phyloP scores from a whole-genome alignment of 345 rosid genomes.

The Salix arbutifolia region DNA sequence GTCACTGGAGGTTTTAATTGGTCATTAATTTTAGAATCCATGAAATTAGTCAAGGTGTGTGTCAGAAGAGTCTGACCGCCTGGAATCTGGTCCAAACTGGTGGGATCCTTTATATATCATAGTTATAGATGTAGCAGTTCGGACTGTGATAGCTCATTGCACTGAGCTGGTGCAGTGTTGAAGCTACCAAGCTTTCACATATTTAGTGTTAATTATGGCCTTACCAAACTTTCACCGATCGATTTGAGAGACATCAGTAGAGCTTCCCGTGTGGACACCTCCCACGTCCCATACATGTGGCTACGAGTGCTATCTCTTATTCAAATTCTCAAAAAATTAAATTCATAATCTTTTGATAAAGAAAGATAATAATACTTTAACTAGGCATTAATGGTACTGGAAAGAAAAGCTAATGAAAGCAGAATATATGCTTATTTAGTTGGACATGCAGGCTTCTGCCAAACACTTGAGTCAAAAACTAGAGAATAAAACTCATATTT shows the following conservation, averaged over 20 bases:
- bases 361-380: neutral
- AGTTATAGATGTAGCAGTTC: neutral
- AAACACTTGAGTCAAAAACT: too few relatives aligned
- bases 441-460: too few relatives aligned
- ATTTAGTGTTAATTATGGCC: constrained; percentile 25
- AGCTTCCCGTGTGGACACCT: neutral
- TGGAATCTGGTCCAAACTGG: neutral
- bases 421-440: too few relatives aligned
- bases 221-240: constrained; percentile 36
- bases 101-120: neutral
- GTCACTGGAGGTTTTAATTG: too few relatives aligned
- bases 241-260: neutral
- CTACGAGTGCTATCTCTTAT: neutral
- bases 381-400: neutral
- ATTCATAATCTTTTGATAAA: neutral
- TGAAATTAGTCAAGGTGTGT: too few relatives aligned
- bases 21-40: too few relatives aligned
- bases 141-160: neutral
- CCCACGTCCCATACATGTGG: neutral
- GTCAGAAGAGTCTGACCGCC: neutral
- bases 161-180: too few relatives aligned
- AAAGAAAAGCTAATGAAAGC: neutral
- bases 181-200: neutral
- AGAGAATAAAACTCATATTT: too few relatives aligned
- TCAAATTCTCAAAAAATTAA: neutral